phyloP scores from a whole-genome alignment of 2,329 filamentous ascomycete genomes.

The Herpotrichia juniperi region DNA sequence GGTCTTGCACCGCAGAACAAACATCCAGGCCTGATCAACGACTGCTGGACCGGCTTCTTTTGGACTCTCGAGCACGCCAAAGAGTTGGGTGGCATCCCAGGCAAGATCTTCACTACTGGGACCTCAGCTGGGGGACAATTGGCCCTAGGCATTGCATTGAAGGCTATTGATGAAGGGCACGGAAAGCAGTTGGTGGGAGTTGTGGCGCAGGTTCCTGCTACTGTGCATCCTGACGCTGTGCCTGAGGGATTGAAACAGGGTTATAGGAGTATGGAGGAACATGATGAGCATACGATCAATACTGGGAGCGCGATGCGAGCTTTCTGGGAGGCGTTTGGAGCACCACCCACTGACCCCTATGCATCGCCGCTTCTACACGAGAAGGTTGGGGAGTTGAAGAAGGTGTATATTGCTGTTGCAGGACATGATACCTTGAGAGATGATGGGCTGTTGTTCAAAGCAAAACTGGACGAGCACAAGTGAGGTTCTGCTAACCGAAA shows the following conservation, averaged over 20 bases:
- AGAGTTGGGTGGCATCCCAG: constrained; percentile 26
- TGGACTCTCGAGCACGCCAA: constrained; percentile 38
- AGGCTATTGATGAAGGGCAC: constrained; percentile 44
- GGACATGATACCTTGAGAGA: constrained; percentile 44
- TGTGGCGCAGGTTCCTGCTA: constrained; percentile 44
- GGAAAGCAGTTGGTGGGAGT: constrained; percentile 46
- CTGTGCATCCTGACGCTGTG: constrained; percentile 45
- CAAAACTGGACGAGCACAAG: constrained; percentile 32
- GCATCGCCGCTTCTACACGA: constrained; percentile 39
- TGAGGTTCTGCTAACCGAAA: constrained; percentile 13
- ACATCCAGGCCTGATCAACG: constrained; percentile 41
- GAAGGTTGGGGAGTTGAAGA: constrained; percentile 35
- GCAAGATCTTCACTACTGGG: constrained; percentile 44
- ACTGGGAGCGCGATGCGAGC: constrained; percentile 39
- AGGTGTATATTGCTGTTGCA: constrained; percentile 38
- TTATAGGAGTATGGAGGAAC: constrained; percentile 45
- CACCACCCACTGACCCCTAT: constrained; percentile 37
- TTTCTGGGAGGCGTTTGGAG: constrained; percentile 44
- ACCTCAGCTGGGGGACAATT: constrained; percentile 48
- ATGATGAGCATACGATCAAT: constrained; percentile 46
- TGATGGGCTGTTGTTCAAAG: constrained; percentile 41
- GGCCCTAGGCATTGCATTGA: constrained; percentile 45
- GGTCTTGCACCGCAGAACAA: constrained; percentile 42
- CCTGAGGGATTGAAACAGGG: constrained; percentile 40
- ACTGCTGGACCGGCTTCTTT: constrained; percentile 40